Percentiles rank a stretch among this genome's conserved stretches.
phyloP scores from a whole-genome alignment of 192 early-diverging fungal genomes.

The Anaeromyces robustus region DNA sequence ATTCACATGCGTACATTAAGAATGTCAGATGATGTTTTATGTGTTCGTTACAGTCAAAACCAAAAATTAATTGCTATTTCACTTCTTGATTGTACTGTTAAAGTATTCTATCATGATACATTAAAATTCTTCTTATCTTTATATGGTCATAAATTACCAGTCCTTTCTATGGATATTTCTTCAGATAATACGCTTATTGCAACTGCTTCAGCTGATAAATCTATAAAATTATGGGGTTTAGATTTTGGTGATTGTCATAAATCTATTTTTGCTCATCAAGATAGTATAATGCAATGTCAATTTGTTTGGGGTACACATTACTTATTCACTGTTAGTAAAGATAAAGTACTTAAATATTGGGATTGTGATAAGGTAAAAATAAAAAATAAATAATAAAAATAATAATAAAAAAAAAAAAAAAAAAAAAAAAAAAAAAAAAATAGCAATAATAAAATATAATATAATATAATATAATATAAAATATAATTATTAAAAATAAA shows the following conservation, averaged over 20 bases:
- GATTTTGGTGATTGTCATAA: conserved; percentile 99
- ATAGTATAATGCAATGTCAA: conserved; percentile 69
- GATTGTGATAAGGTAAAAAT: conserved; percentile 69
- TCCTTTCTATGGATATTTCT: conserved; percentile 97
- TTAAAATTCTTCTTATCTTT: conserved; percentile 94
- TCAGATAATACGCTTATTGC: conserved; percentile 79
- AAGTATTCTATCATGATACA: conserved; percentile 89
- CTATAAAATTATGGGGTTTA: conserved; percentile 94
- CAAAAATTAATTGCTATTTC: conserved; percentile 77
- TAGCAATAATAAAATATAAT: too few species aligned
- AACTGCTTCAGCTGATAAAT: conserved; percentile 94
- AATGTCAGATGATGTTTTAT: conserved; percentile 87
- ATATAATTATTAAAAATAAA: too few species aligned
- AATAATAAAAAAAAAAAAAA: too few species aligned
- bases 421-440: too few species aligned
- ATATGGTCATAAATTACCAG: conserved; percentile 95
- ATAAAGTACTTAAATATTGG: conserved; percentile 84
- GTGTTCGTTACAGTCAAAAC: conserved; percentile 68
- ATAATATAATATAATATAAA: too few species aligned
- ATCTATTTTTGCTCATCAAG: conserved; percentile 84
- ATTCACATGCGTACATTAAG: conserved; percentile 79
- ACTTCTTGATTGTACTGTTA: conserved; percentile 86
- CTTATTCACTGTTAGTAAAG: conserved; percentile 84
- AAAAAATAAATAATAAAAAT: neutral
- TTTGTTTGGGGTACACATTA: conserved; percentile 94